Evolutionary conservation across 2,329 filamentous ascomycete genomes (phyloP).

Genomic region (Beauveria pseudobassiana): DNA sequence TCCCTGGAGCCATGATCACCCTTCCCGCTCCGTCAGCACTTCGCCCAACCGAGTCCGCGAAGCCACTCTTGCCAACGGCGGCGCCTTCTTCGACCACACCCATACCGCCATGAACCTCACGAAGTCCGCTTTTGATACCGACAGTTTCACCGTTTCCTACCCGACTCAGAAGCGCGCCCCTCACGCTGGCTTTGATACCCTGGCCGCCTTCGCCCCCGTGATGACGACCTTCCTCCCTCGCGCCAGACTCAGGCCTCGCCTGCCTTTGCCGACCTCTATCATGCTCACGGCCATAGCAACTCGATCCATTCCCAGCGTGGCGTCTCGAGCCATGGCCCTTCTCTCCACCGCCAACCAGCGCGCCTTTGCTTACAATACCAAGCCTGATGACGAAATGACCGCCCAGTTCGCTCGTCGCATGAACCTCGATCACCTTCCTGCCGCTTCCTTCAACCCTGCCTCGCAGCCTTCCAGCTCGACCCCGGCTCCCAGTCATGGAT

Average conservation of each 20-base stretch:
- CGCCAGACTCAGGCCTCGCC: slow-evolving; percentile 42
- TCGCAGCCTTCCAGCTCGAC: slow-evolving; percentile 38
- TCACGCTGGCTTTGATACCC: slow-evolving; percentile 31
- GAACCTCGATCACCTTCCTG: slow-evolving; percentile 24
- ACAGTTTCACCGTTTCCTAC: slow-evolving; percentile 20
- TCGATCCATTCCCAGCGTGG: slow-evolving; percentile 39
- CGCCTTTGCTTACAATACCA: slow-evolving; percentile 29
- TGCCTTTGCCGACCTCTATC: slow-evolving; percentile 26
- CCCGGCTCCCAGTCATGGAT: slow-evolving; percentile 40
- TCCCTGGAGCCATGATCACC: slow-evolving; percentile 51
- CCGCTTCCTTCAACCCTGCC: slow-evolving; percentile 21
- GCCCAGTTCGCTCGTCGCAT: slow-evolving; percentile 27
- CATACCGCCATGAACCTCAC: slow-evolving; percentile 38
- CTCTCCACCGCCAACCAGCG: slow-evolving; percentile 33
- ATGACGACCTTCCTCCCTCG: slow-evolving; percentile 48
- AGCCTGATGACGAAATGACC: slow-evolving; percentile 31
- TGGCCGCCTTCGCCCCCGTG: slow-evolving; percentile 31
- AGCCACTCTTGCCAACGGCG: slow-evolving; percentile 34
- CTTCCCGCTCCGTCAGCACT: slow-evolving; percentile 39
- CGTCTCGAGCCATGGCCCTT: slow-evolving; percentile 37
- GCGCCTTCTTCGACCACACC: slow-evolving; percentile 37
- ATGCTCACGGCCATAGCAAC: slow-evolving; percentile 33
- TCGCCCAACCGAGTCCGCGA: slow-evolving; percentile 52
- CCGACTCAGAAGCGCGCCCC: slow-evolving; percentile 24
- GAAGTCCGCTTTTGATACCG: slow-evolving; percentile 20